Percentiles rank a stretch among this genome's conserved stretches.
These are phyloP conservation scores for Peltaster fructicola DNA, from an alignment of 2,329 filamentous ascomycete genomes.

Conservation along the genomic window DNA sequence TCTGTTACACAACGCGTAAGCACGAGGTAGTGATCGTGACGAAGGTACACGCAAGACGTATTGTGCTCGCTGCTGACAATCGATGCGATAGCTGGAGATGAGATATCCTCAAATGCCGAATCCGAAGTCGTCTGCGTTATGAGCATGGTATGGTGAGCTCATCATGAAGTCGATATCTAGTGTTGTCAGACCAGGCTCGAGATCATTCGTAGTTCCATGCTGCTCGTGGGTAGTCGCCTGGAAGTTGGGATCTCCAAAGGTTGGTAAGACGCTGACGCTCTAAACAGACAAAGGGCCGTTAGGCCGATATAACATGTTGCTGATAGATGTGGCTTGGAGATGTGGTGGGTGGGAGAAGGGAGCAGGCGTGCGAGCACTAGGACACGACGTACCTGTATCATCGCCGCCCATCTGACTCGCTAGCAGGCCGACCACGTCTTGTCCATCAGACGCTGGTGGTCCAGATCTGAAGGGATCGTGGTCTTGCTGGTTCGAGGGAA, in stretches of 20 bases:
- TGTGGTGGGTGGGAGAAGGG: background rate
- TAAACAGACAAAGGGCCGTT: constrained; percentile 8
- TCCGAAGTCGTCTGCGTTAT: no score
- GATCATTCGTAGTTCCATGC: background rate
- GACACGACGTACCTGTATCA: constrained; percentile 12
- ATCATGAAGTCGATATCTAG: constrained; percentile 4
- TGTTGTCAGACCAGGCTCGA: constrained; percentile 1
- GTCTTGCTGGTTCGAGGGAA: constrained; percentile 13
- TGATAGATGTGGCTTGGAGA: constrained; percentile 7
- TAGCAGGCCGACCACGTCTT: constrained; percentile 18
- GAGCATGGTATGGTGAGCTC: no score
- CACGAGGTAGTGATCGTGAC: no score
- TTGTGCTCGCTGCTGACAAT: no score
- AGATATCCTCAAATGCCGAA: no score
- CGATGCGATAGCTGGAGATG: no score
- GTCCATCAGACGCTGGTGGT: constrained; percentile 12
- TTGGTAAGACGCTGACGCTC: constrained; percentile 2
- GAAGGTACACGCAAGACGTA: no score
- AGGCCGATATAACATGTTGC: constrained; percentile 12
- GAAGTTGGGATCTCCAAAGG: constrained; percentile 3
- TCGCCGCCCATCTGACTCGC: constrained; percentile 6
- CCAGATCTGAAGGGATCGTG: constrained; percentile 12
- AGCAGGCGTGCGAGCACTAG: constrained; percentile 3
- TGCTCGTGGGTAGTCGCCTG: background rate
- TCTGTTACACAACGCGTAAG: no score